Percentiles rank a stretch among this genome's conserved stretches.
phyloP scores from a whole-genome alignment of 1,284 basidiomycete genomes.

The Fomitopsis palustris region DNA sequence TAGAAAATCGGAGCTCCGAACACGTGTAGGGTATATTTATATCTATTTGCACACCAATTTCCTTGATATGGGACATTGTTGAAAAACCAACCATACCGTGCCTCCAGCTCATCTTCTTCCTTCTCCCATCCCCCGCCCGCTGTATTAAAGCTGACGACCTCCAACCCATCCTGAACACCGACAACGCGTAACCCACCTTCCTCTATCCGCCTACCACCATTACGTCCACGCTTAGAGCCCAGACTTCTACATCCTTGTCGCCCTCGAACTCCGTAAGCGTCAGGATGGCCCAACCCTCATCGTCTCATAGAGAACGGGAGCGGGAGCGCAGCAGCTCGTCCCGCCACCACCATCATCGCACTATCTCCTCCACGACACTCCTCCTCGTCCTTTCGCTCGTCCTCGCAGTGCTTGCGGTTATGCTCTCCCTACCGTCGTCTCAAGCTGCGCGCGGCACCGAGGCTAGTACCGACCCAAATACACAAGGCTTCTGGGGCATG shows the following conservation, averaged over 20 bases:
- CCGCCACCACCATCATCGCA: constrained; percentile 72
- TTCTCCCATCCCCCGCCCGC: constrained; percentile 16
- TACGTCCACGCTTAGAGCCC: constrained; percentile 63
- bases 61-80: constrained; percentile 20
- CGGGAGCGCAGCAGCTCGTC: constrained; percentile 51
- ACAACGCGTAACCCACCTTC: constrained; percentile 18
- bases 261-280: constrained; percentile 66
- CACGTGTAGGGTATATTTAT: constrained; percentile 26
- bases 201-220: constrained; percentile 34
- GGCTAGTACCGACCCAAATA: constrained; percentile 27
- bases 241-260: constrained; percentile 68
- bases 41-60: constrained; percentile 18
- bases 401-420: constrained; percentile 77
- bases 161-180: constrained; percentile 12
- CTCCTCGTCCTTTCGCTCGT: constrained; percentile 80
- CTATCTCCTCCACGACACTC: constrained; percentile 84
- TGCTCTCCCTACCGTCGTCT: constrained; percentile 74
- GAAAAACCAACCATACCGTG: constrained; percentile 19
- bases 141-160: constrained; percentile 15
- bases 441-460: constrained; percentile 25
- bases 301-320: constrained; percentile 68
- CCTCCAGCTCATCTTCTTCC: constrained; percentile 9
- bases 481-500: constrained; percentile 61
- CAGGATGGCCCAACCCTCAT: constrained; percentile 84
- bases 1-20: not conserved